These are phyloP conservation scores for Lactarius vividus DNA, from an alignment of 768 basidiomycete genomes.

Conservation along the genomic window DNA sequence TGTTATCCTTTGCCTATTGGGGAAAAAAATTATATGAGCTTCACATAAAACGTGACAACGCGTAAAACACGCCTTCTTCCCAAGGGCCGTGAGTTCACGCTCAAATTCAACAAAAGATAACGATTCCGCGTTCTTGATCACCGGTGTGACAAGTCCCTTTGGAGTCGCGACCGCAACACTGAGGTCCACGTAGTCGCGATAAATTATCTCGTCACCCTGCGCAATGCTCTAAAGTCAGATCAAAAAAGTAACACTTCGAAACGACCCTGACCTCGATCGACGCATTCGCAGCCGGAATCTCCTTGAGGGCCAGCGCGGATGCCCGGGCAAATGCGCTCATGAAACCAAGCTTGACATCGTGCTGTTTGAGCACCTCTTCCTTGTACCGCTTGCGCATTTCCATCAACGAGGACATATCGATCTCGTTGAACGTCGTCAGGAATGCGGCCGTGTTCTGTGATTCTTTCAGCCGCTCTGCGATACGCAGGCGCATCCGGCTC, in stretches of 20 bases:
- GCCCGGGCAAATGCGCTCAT: slow-evolving; percentile 97
- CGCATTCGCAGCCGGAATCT: slow-evolving; percentile 93
- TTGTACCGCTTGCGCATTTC: slow-evolving; percentile 91
- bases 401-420: slow-evolving; percentile 97
- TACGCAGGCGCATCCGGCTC: slow-evolving; percentile 97
- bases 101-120: slow-evolving; percentile 91
- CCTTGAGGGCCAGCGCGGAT: slow-evolving; percentile 75
- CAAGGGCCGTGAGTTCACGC: slow-evolving; percentile 85
- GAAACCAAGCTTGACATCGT: slow-evolving; percentile 96
- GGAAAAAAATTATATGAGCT: slow-evolving; percentile 18
- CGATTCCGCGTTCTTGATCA: slow-evolving; percentile 84
- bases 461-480: slow-evolving; percentile 96
- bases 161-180: slow-evolving; percentile 97
- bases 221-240: slow-evolving; percentile 3
- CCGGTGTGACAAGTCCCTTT: slow-evolving; percentile 95
- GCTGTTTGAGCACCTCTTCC: slow-evolving; percentile 83
- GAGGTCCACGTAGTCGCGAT: slow-evolving; percentile 88
- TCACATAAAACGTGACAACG: slow-evolving; percentile 6
- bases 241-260: slow-evolving; percentile 35
- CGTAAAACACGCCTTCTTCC: slow-evolving; percentile 64
- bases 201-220: slow-evolving; percentile 83
- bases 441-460: slow-evolving; percentile 97
- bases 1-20: slow-evolving; percentile 76
- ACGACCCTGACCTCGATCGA: slow-evolving; percentile 60
- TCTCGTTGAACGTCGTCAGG: slow-evolving; percentile 98